These are phyloP conservation scores for Warburgia ugandensis DNA, from an alignment of 164 flowering plant species.

Conservation along the genomic window DNA sequence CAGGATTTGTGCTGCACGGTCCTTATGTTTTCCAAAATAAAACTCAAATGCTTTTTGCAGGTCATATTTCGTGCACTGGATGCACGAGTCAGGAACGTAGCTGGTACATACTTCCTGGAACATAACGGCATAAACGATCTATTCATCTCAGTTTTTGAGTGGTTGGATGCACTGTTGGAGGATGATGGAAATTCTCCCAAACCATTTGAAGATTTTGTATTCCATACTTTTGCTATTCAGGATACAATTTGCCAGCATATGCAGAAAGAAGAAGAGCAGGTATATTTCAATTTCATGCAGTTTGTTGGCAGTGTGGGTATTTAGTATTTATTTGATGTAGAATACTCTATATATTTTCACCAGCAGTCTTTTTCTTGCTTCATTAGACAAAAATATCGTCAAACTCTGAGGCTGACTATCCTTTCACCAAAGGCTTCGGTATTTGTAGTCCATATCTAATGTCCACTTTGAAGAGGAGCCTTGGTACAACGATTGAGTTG, in stretches of 20 bases:
- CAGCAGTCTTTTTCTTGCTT: too few relatives aligned
- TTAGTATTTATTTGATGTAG: neutral
- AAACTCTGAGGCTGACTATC: too few relatives aligned
- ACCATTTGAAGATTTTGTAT: constrained; percentile 41
- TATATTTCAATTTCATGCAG: constrained; percentile 10
- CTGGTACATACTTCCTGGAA: constrained; percentile 56
- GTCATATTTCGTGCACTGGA: constrained; percentile 67
- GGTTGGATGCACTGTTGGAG: constrained; percentile 29
- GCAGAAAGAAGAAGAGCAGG: constrained; percentile 91
- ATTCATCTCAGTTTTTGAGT: constrained; percentile 40
- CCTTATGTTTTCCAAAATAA: neutral
- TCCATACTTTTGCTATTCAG: constrained; percentile 41
- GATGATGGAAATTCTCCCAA: constrained; percentile 20
- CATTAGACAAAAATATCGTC: too few relatives aligned
- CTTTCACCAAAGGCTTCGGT: too few relatives aligned
- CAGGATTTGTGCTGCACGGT: too few relatives aligned
- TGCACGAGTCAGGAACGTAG: constrained; percentile 43
- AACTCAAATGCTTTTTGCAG: constrained; percentile 30
- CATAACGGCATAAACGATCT: constrained; percentile 49
- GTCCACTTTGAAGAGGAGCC: too few relatives aligned
- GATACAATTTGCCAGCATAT: constrained; percentile 59
- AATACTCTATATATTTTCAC: too few relatives aligned
- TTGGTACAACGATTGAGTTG: too few relatives aligned
- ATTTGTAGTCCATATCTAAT: too few relatives aligned
- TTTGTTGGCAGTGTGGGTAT: neutral